These are phyloP conservation scores for Dactylellina parvicollis DNA, from an alignment of 2,329 filamentous ascomycete genomes.

Conservation along the genomic window DNA sequence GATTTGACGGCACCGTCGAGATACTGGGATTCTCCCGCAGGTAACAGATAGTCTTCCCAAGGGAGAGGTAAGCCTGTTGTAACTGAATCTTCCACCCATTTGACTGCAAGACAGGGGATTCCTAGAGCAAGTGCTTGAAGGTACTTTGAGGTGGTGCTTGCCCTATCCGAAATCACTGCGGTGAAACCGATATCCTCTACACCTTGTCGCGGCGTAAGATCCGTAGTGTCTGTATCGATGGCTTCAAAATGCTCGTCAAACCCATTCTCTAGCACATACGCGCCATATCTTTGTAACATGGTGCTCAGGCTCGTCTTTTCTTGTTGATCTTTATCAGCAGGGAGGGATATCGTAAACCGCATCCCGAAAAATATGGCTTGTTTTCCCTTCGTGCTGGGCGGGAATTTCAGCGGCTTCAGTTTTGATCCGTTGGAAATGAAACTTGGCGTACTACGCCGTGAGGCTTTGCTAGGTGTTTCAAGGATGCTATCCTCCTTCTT, in stretches of 20 bases:
- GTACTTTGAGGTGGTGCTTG: conserved; percentile 89
- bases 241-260: conserved; percentile 79
- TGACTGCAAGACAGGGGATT: conserved; percentile 82
- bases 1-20: conserved; percentile 78
- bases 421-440: conserved; percentile 2
- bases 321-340: conserved; percentile 7
- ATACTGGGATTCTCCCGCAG: conserved; percentile 80
- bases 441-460: conserved; percentile 27
- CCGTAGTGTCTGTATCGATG: conserved; percentile 52
- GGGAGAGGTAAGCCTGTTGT: conserved; percentile 71
- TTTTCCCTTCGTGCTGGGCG: conserved; percentile 2
- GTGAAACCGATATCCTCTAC: conserved; percentile 75
- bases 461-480: conserved; percentile 19
- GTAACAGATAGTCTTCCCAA: conserved; percentile 84
- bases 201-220: conserved; percentile 68
- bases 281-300: conserved; percentile 76
- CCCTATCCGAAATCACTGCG: conserved; percentile 83
- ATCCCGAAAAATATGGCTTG: conserved; percentile 23
- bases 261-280: conserved; percentile 74
- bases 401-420: conserved; percentile 17
- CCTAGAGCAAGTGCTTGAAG: conserved; percentile 93
- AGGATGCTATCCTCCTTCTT: conserved; percentile 27
- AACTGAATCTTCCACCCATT: conserved; percentile 82
- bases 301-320: conserved; percentile 66
- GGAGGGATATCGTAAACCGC: conserved; percentile 35